phyloP scores from a whole-genome alignment of 106 monocot genomes.

The Vanilla planifolia region DNA sequence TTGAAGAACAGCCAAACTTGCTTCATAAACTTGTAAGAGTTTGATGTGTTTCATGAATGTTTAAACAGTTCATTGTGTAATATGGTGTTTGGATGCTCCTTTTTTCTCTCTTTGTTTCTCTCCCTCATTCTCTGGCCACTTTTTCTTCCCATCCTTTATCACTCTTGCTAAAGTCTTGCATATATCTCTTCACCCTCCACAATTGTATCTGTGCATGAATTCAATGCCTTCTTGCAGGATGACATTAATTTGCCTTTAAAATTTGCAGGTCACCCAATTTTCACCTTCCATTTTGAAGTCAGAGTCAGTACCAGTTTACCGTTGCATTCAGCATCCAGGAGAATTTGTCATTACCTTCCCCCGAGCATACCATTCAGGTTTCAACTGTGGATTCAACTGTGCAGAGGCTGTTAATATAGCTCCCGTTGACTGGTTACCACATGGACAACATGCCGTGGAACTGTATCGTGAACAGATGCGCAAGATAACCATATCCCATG shows the following conservation, averaged over 20 bases:
- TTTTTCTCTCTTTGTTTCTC: too few species aligned
- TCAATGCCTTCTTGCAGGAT: neutral
- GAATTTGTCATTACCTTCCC: slow-evolving; percentile 94
- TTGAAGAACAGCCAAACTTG: slow-evolving; percentile 63
- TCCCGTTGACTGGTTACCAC: slow-evolving; percentile 90
- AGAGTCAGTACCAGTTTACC: slow-evolving; percentile 73
- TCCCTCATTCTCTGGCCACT: too few species aligned
- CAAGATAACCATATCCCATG: slow-evolving; percentile 80
- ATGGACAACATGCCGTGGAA: slow-evolving; percentile 81
- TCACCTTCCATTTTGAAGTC: slow-evolving; percentile 65
- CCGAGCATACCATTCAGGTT: slow-evolving; percentile 81
- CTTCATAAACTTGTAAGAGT: slow-evolving; percentile 67
- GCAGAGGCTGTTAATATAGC: slow-evolving; percentile 88
- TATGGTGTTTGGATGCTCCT: too few species aligned
- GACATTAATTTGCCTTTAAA: neutral
- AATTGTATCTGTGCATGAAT: neutral
- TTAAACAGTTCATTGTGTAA: too few species aligned
- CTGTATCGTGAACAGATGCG: slow-evolving; percentile 64
- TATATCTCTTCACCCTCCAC: neutral
- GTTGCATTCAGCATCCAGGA: slow-evolving; percentile 63
- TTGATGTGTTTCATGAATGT: too few species aligned
- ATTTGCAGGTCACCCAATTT: slow-evolving; percentile 75
- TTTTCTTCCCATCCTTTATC: too few species aligned
- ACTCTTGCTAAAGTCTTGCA: too few species aligned
- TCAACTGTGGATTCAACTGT: slow-evolving; percentile 90